phyloP scores from a whole-genome alignment of 768 basidiomycete genomes.

The Rickenella mellea region DNA sequence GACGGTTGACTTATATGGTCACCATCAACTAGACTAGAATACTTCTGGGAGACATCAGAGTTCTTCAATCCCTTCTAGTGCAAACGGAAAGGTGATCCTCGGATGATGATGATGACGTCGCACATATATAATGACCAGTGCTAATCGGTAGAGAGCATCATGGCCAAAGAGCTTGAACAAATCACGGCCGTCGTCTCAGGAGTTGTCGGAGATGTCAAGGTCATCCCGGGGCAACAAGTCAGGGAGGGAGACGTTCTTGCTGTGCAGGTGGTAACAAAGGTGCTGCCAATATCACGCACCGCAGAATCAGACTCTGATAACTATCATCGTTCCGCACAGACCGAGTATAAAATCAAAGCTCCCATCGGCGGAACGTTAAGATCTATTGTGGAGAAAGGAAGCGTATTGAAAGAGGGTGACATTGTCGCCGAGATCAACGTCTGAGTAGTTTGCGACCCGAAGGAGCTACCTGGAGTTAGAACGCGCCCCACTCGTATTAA shows the following conservation, averaged over 20 bases:
- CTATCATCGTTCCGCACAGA: background rate
- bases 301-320: background rate
- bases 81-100: too few relatives aligned
- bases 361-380: constrained; percentile 6
- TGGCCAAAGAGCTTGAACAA: too few relatives aligned
- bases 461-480: too few relatives aligned
- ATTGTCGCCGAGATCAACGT: constrained; percentile 6
- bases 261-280: constrained; percentile 7
- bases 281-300: background rate
- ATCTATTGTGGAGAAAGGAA: constrained; percentile 5
- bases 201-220: constrained; percentile 5
- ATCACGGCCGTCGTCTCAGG: constrained; percentile 6
- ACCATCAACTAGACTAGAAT: too few relatives aligned
- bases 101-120: too few relatives aligned
- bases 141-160: too few relatives aligned
- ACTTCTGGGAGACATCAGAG: too few relatives aligned
- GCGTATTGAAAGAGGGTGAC: constrained; percentile 4
- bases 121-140: too few relatives aligned
- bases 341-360: constrained; percentile 6
- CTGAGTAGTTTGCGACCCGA: too few relatives aligned
- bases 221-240: constrained; percentile 3
- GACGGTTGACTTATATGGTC: too few relatives aligned
- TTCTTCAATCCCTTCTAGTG: too few relatives aligned
- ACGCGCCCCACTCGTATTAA: too few relatives aligned
- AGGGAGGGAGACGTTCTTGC: constrained; percentile 5